Evolutionary conservation across 1,284 basidiomycete genomes (phyloP), one percentile per base, ranked within the genome.

Genomic region (Melampsora medusae): DNA sequence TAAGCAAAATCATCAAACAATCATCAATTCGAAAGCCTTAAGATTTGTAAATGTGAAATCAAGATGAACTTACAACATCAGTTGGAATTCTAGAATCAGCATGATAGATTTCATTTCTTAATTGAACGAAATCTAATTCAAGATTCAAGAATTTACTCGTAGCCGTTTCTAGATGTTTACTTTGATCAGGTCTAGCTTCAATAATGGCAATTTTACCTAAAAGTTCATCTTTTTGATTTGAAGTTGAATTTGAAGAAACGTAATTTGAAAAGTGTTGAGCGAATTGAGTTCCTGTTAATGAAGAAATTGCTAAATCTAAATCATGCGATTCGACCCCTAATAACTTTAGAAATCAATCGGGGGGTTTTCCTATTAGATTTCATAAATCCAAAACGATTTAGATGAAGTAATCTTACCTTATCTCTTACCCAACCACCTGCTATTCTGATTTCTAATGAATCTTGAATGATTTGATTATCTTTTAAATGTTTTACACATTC

Each of bases 351-450:
- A 16, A 60, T 35, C 16, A 16, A 56, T 6, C 9, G 19, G 28
- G 28, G 28, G 1, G 2, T 28, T 28, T 28, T 4, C 2, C 28
- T 4, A 28, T 28, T 3, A 28, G 28, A 28, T 1, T 28, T 28
- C 2, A 3, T 28, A 28, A 28, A 28, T 28, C 10, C 53, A 56
- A 59, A 16, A n/a, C 16, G 6, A 12, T 59, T 16, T 59, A 22
- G 2, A n/a, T 59, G 28, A 28, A 28, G 28, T 1, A 28, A 28
- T 81, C 84, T 83, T 80, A 92, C 93, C 89, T 99, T 99, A 85
- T 99, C 96, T 80, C 95, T 86, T 60, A 97, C 95, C 95, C 95
- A 98, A 42, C 95, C 95, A 48, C 95, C 95, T 10, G 93, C 94
- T 73, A 96, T 91, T 79, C 93, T 87, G 5, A 75, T 31, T n/a